Evolutionary conservation across 345 rosid species (phyloP).

Genomic region (Euphorbia peplus): DNA sequence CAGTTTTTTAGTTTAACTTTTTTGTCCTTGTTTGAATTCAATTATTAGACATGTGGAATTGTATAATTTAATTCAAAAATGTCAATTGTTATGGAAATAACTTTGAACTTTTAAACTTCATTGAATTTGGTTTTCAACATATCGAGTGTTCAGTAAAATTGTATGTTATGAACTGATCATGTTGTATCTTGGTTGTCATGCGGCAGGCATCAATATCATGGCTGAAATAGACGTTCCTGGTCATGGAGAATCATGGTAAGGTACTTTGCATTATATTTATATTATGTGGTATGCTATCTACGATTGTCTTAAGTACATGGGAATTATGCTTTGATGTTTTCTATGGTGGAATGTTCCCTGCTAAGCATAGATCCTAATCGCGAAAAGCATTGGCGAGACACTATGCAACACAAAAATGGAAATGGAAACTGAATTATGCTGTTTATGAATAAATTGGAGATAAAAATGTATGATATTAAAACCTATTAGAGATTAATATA

Average conservation of each 20-base stretch:
- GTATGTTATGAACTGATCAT: not conserved
- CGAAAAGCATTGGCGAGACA: not conserved
- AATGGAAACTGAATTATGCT: no score
- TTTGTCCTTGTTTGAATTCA: not conserved
- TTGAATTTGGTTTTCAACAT: not conserved
- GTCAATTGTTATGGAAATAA: not conserved
- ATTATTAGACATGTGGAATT: not conserved
- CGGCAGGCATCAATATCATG: conserved; percentile 89
- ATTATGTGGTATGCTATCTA: not conserved
- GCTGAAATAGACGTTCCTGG: conserved; percentile 97
- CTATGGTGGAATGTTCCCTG: not conserved
- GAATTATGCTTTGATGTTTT: not conserved
- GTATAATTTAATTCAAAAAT: not conserved
- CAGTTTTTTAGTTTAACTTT: not conserved
- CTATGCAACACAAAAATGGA: not conserved
- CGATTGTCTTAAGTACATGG: not conserved
- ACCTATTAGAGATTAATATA: no score
- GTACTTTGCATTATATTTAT: conserved; percentile 2
- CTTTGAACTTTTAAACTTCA: not conserved
- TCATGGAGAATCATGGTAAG: conserved; percentile 94
- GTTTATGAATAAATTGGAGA: no score
- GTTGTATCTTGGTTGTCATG: conserved; percentile 6
- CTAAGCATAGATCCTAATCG: not conserved
- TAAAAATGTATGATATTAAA: no score
- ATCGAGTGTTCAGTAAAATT: not conserved